Conservation (phyloP, 768 basidiomycete genomes). For the Chlorophyllum brunneum region DNA sequence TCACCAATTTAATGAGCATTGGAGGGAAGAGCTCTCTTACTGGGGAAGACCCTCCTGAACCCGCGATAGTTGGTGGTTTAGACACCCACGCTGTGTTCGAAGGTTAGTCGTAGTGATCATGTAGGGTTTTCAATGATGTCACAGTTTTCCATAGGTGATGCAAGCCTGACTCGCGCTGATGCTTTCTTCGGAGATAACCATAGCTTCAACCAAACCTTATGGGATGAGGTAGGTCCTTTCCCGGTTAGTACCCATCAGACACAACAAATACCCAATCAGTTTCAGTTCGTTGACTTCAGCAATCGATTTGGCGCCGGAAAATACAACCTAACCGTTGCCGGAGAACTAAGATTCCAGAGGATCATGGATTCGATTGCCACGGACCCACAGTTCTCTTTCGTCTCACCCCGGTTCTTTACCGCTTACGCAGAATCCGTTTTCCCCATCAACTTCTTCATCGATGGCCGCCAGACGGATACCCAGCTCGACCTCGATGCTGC, state of each 20-base stretch:
- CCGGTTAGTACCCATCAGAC: not conserved
- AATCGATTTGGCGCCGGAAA: constrained; percentile 17
- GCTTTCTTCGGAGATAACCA: constrained; percentile 19
- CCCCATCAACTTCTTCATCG: constrained; percentile 16
- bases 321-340: constrained; percentile 17
- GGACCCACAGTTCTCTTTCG: constrained; percentile 16
- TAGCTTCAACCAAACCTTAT: constrained; percentile 20
- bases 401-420: constrained; percentile 16
- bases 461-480: constrained; percentile 14
- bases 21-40: constrained; percentile 15
- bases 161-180: constrained; percentile 16
- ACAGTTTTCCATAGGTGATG: constrained; percentile 8
- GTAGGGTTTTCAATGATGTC: not conserved
- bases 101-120: not conserved
- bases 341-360: constrained; percentile 15
- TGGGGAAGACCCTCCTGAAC: constrained; percentile 14
- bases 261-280: not conserved
- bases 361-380: constrained; percentile 19
- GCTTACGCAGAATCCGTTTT: constrained; percentile 19
- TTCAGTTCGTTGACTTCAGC: constrained; percentile 15
- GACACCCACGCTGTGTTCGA: constrained; percentile 18
- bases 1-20: constrained; percentile 17
- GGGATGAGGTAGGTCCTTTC: constrained; percentile 12
- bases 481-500: constrained; percentile 15
- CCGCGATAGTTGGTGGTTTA: constrained; percentile 17